Base-by-base conservation (phyloP, 495 filamentous ascomycete genomes). In the Lichenothelia convexa region DNA sequence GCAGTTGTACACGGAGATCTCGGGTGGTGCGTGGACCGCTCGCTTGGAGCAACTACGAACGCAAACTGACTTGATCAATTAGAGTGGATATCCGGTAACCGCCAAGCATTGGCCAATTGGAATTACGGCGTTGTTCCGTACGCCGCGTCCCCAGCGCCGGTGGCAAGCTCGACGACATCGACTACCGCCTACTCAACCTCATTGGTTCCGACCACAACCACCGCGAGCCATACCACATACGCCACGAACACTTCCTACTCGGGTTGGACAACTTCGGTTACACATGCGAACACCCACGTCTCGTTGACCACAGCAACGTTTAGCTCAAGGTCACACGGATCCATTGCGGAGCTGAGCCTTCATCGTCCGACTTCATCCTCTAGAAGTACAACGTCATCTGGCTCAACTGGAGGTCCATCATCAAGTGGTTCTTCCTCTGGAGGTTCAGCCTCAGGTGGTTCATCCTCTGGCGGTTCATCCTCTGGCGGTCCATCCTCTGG, bases 31-130 rank as follows among this genome's bases (percentile, higher is more conserved):
- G 63, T 50, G 6, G 32, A 19, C 18, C n/a, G 20, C 9, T 3
- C 19, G 5, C n/a, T 17, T 15, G 32, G 18, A 24, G n/a, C 13
- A 21, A 19, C 33, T n/a, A 5, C 18, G 13, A 1, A 30, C 15
- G 17, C 27, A 34, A 26, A 17, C 51, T 50, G 32, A 54, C 34
- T 35, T 18, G 38, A 5, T 15, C 18, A 6, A 36, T 24, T 35
- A 73, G 70, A 75, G 59, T 75, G 68, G 68, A 56, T 60, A 12
- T 67, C 67, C 16, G 70, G 67, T 18, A 65, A 75, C 44, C 54
- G 59, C 4, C 51, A 40, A 43, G 42, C 58, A 12, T 48, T 61
- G 40, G 68, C 60, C 19, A 46, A 70, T 39, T 73, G 70, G 70
- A 57, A 68, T 20, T 66, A 65, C 41, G 66, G 61, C 37, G 57